Conservation (phyloP, 495 filamentous ascomycete species). For the Penicillium cinerascens region DNA sequence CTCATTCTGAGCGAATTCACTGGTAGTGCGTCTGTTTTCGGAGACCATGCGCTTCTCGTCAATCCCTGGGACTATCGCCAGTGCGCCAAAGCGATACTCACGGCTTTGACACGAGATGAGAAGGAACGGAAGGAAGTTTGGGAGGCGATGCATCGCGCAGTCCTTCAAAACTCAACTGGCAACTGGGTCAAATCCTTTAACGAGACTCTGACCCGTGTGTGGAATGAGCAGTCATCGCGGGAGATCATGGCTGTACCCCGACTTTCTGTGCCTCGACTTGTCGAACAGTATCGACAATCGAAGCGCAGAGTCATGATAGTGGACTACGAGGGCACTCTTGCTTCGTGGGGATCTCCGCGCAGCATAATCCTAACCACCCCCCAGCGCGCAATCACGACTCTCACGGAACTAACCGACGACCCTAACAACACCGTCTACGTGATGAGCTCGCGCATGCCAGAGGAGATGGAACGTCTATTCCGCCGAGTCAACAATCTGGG, state of each 20-base stretch:
- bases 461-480: conserved; percentile 86
- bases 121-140: conserved; percentile 72
- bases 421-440: conserved; percentile 83
- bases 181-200: conserved; percentile 78
- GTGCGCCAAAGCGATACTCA: conserved; percentile 77
- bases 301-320: conserved; percentile 76
- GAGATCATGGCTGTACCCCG: conserved; percentile 83
- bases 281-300: conserved; percentile 59
- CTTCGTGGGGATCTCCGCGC: conserved; percentile 74
- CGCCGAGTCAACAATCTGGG: conserved; percentile 72
- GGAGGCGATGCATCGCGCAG: conserved; percentile 66
- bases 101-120: conserved; percentile 70
- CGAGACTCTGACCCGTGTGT: conserved; percentile 63
- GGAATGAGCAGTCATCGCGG: conserved; percentile 76
- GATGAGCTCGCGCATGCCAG: conserved; percentile 80
- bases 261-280: conserved; percentile 61
- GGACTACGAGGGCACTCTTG: conserved; percentile 89
- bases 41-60: conserved; percentile 65
- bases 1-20: conserved; percentile 93
- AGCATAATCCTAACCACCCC: conserved; percentile 80
- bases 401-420: conserved; percentile 76
- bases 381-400: conserved; percentile 72
- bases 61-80: conserved; percentile 93
- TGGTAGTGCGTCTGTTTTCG: conserved; percentile 81
- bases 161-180: conserved; percentile 74